These are phyloP conservation scores for Chalaropsis ovoidea DNA, from an alignment of 2,329 filamentous ascomycete species.

Conservation along the genomic window DNA sequence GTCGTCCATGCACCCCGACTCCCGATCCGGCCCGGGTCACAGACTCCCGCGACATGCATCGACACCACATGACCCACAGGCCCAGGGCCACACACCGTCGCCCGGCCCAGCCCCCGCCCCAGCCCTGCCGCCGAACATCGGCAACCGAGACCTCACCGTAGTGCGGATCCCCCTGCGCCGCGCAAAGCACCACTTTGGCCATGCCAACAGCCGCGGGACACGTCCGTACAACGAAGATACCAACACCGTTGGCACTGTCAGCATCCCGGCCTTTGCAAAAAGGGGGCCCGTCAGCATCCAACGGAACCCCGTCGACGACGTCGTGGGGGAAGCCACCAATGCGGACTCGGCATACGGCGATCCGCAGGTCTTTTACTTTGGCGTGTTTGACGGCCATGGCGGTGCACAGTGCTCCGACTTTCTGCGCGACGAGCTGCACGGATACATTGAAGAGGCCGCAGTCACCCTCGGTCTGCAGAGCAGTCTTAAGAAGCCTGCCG, in stretches of 20 bases:
- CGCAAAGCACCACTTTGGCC: conserved; percentile 94
- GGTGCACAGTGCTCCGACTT: conserved; percentile 83
- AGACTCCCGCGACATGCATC: conserved; percentile 80
- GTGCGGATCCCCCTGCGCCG: conserved; percentile 88
- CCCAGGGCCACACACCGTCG: conserved; percentile 24
- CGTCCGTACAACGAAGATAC: conserved; percentile 88
- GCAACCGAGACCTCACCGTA: conserved; percentile 71
- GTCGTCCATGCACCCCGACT: conserved; percentile 84
- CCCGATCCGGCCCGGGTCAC: conserved; percentile 61
- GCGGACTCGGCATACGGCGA: conserved; percentile 75
- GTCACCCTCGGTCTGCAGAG: conserved; percentile 66
- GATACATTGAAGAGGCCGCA: conserved; percentile 77
- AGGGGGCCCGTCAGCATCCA: conserved; percentile 56
- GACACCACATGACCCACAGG: conserved; percentile 55
- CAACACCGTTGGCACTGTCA: conserved; percentile 86
- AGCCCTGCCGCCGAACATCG: conserved; percentile 47
- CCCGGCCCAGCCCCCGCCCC: conserved; percentile 40
- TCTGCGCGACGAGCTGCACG: conserved; percentile 70
- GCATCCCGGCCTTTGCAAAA: conserved; percentile 85
- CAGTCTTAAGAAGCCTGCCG: conserved; percentile 32
- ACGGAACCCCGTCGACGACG: conserved; percentile 27
- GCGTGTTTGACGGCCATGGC: conserved; percentile 90
- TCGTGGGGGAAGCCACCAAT: conserved; percentile 51
- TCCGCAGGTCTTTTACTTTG: conserved; percentile 96
- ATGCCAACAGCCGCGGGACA: conserved; percentile 65